These are phyloP conservation scores for Solidago caesia DNA, from an alignment of 129 eudicot species.

Conservation along the genomic window DNA sequence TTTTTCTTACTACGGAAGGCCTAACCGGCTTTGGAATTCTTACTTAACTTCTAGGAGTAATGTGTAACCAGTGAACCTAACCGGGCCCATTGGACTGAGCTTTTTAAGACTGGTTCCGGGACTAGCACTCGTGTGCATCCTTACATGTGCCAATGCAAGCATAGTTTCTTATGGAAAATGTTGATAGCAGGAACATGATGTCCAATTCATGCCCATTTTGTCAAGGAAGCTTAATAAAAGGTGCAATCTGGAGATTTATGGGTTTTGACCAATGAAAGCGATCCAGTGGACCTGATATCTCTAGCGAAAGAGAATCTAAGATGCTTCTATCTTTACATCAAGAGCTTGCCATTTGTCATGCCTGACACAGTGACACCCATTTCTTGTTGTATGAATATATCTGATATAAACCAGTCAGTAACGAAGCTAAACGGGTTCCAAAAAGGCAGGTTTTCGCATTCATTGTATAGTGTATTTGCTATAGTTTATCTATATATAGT, in stretches of 20 bases:
- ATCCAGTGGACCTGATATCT: constrained; percentile 45
- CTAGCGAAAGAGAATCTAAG: constrained; percentile 66
- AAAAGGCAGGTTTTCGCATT: constrained; percentile 15
- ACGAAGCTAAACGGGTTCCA: constrained; percentile 17
- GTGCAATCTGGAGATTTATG: constrained; percentile 63
- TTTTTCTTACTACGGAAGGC: too few relatives aligned
- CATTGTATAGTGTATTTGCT: background rate
- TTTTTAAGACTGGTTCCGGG: background rate
- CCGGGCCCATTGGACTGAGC: background rate
- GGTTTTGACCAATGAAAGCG: constrained; percentile 49
- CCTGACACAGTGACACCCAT: constrained; percentile 52
- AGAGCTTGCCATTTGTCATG: constrained; percentile 46
- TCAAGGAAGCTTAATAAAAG: constrained; percentile 60
- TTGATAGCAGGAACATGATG: constrained; percentile 50
- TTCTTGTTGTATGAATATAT: constrained; percentile 55
- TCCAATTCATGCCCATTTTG: constrained; percentile 81
- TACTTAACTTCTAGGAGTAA: background rate
- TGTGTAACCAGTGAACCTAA: too few relatives aligned
- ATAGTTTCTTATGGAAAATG: background rate
- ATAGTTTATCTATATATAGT: constrained; percentile 23
- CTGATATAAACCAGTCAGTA: constrained; percentile 17
- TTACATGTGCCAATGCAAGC: background rate
- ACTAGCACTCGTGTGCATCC: background rate
- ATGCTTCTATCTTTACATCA: constrained; percentile 58
- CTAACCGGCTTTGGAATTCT: background rate